Evolutionary conservation across 2,329 filamentous ascomycete genomes (phyloP).

Genomic region (Arthrinium phaeospermum): DNA sequence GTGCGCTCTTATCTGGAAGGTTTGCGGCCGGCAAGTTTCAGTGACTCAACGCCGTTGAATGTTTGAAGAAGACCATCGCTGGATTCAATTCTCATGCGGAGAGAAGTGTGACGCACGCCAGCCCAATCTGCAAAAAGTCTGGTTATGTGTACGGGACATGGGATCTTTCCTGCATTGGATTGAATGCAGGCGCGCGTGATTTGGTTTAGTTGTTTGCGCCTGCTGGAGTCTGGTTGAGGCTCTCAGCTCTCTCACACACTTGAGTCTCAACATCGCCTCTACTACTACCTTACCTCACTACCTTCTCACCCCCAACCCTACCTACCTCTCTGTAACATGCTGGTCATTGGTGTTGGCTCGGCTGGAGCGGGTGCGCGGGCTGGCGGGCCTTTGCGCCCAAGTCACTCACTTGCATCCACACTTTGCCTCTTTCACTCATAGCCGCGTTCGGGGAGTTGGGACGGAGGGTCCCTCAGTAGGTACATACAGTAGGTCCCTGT

Average conservation of each 20-base stretch:
- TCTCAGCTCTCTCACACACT: neutral
- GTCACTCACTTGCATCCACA: neutral
- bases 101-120: slow-evolving; percentile 1
- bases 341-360: neutral
- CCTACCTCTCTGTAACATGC: neutral
- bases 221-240: neutral
- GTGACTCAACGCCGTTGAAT: slow-evolving; percentile 1
- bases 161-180: neutral
- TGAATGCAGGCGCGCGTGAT: neutral
- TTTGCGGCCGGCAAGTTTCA: slow-evolving; percentile 1
- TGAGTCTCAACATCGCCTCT: neutral
- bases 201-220: slow-evolving; percentile 4
- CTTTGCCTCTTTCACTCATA: slow-evolving; percentile 17
- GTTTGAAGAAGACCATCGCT: neutral
- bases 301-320: too few species aligned
- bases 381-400: slow-evolving; percentile 16
- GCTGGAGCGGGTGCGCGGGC: slow-evolving; percentile 8
- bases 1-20: too few species aligned
- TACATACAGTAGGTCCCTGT: neutral
- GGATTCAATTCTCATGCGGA: neutral
- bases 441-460: slow-evolving; percentile 3
- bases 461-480: neutral
- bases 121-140: neutral
- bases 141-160: neutral
- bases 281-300: too few species aligned